Conservation (phyloP, 139 green algal species). For the Auxenochlorella pyrenoidosa region DNA sequence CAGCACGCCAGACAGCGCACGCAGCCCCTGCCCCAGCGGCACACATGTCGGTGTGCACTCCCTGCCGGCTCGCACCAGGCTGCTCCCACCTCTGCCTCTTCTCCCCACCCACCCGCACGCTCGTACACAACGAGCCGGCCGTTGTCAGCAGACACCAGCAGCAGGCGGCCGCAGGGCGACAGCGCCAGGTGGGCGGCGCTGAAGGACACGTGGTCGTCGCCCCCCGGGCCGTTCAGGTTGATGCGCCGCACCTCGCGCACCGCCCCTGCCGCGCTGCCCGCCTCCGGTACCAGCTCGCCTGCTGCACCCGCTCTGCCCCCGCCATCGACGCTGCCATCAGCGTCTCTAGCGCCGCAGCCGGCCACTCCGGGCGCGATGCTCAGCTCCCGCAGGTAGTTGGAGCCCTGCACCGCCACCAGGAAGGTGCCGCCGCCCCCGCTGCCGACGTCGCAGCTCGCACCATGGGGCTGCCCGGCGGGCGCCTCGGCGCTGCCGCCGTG, state of each 20-base stretch:
- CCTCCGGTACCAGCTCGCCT: background rate
- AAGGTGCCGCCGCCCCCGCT: constrained; percentile 3
- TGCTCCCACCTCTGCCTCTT: background rate
- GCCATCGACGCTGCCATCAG: background rate
- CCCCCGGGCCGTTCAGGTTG: constrained; percentile 69
- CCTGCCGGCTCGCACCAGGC: background rate
- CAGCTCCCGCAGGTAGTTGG: constrained; percentile 45
- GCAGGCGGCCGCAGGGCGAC: constrained; percentile 55
- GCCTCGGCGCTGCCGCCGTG: background rate
- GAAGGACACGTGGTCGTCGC: constrained; percentile 76
- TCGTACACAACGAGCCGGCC: constrained; percentile 62
- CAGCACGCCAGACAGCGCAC: background rate
- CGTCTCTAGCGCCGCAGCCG: background rate
- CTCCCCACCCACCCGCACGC: constrained; percentile 24
- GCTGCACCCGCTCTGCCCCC: background rate
- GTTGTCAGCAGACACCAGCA: constrained; percentile 66
- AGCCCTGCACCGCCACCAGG: constrained; percentile 43
- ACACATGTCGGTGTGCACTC: no score
- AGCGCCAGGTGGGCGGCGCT: constrained; percentile 52
- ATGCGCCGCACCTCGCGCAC: constrained; percentile 37
- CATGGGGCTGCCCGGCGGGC: background rate
- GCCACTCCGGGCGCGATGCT: background rate
- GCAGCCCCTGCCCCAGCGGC: background rate
- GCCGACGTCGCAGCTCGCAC: background rate
- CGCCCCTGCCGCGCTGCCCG: background rate